Evolutionary conservation across 2,329 filamentous ascomycete genomes (phyloP), one percentile per base, ranked within the genome.

Genomic region (Atkinsonella hypoxylon): DNA sequence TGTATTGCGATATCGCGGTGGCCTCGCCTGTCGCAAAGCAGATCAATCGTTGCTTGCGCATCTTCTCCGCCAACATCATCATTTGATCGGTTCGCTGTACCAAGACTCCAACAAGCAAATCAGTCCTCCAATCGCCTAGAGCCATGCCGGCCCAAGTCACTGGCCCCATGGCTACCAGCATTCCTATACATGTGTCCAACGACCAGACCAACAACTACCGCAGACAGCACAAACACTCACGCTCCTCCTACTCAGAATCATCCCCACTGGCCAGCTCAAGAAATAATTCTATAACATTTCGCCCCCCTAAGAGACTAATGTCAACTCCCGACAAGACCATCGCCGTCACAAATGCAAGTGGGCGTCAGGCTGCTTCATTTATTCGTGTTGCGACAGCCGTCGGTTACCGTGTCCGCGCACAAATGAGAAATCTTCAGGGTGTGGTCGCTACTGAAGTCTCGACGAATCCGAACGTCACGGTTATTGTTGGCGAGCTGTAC

Each of bases 291-390:
- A 59, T 80, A 53, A 80, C 73, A n/a, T 80, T 80, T 58, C 77
- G 78, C 18, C 78, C 78, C 15, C 67, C 75, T 45, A 81, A 81
- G 65, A 73, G 78, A 57, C 69, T 76, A 58, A 80, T 78, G 70
- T 74, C 76, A 53, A 70, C 72, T 31, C 77, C 78, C 43, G 76
- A 79, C 64, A 93, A 90, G 72, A 93, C 87, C 50, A 89, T 95
- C 62, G 91, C 90, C 64, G 84, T 95, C 63, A 90, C 97, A 72
- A 97, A 97, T 71, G 89, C 89, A 64, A 91, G 89, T 66, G 93
- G 93, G 63, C 87, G 93, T 61, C 93, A 98, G 75, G 89, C 91
- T 57, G 91, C 91, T 52, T 96, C 90, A 53, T 82, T 98, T 62
- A 93, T 96, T 60, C 86, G 93, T 58, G 89, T 95, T 64, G 91